A percentile compares a stretch with the other conserved stretches of the same genome.
phyloP scores from a whole-genome alignment of 345 rosid genomes.

The Bretschneidera sinensis region DNA sequence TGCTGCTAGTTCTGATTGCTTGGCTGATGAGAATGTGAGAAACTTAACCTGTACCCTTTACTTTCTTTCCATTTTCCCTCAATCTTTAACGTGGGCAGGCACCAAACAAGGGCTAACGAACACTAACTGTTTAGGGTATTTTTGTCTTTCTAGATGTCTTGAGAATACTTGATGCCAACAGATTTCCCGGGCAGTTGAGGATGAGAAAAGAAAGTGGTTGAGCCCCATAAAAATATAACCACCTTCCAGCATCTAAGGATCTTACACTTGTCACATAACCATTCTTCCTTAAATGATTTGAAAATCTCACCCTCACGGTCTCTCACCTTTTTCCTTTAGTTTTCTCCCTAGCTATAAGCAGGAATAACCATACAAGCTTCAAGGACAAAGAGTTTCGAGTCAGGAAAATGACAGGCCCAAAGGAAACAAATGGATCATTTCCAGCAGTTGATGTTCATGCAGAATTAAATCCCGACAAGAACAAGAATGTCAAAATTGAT shows the following conservation, averaged over 20 bases:
- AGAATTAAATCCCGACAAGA: slow-evolving; percentile 35
- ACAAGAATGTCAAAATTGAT: slow-evolving; percentile 40
- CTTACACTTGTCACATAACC: slow-evolving; percentile 1
- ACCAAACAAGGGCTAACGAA: not conserved
- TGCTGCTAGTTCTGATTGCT: no score
- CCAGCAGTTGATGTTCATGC: slow-evolving; percentile 40
- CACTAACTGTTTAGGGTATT: not conserved
- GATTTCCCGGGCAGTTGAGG: slow-evolving; percentile 17
- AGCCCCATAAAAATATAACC: slow-evolving; percentile 15
- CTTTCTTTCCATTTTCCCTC: not conserved
- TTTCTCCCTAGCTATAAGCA: slow-evolving; percentile 7
- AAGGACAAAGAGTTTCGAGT: not conserved
- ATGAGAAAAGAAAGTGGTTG: not conserved
- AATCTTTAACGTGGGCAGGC: not conserved
- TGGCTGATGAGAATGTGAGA: no score
- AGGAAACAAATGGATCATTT: slow-evolving; percentile 29
- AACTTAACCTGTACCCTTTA: no score
- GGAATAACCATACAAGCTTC: not conserved
- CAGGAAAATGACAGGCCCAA: slow-evolving; percentile 32
- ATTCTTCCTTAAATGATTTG: not conserved
- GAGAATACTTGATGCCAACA: slow-evolving; percentile 9
- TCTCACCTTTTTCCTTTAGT: not conserved
- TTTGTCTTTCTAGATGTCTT: not conserved
- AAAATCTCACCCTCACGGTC: slow-evolving; percentile 5
- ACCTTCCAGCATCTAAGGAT: not conserved